Evolutionary conservation across 352 stramenopile genomes (phyloP).

Genomic region (Phytophthora citricola): DNA sequence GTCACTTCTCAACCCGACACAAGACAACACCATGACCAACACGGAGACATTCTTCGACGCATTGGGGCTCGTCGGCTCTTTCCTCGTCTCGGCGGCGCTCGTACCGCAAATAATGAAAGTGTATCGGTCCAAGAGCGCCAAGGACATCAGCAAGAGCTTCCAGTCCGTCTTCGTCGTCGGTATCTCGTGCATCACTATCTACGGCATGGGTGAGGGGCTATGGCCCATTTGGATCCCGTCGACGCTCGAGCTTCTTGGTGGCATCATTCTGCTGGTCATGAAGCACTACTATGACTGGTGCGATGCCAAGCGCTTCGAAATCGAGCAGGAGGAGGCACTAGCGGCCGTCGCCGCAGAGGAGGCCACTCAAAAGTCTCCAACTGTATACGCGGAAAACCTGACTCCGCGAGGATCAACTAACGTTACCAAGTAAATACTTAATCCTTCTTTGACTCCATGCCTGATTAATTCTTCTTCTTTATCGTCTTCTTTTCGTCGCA

Average conservation of each 20-base stretch:
- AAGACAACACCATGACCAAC: constrained; percentile 21
- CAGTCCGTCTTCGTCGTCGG: constrained; percentile 54
- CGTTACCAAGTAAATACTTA: constrained; percentile 1
- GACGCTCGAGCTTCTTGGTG: constrained; percentile 50
- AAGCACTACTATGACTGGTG: constrained; percentile 54
- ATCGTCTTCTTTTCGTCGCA: not conserved
- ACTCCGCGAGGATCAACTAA: constrained; percentile 10
- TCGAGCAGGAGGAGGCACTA: constrained; percentile 10
- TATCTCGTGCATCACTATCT: constrained; percentile 51
- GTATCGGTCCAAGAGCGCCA: constrained; percentile 61
- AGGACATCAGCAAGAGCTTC: constrained; percentile 63
- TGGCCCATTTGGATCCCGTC: constrained; percentile 72
- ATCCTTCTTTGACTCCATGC: not conserved
- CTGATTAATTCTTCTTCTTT: not conserved
- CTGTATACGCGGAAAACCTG: constrained; percentile 2
- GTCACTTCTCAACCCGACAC: constrained; percentile 15
- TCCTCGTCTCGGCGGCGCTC: constrained; percentile 63
- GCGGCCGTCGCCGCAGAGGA: constrained; percentile 14
- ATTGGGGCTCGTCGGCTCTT: constrained; percentile 63
- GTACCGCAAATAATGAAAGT: constrained; percentile 73
- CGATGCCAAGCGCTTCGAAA: constrained; percentile 19
- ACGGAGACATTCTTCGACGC: constrained; percentile 52
- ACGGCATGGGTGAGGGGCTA: constrained; percentile 52
- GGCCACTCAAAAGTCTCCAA: not conserved
- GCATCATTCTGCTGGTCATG: constrained; percentile 48